Evolutionary conservation across 179 eudicot genomes (phyloP), one percentile per base, ranked within the genome.

Genomic region (Vitellaria paradoxa): DNA sequence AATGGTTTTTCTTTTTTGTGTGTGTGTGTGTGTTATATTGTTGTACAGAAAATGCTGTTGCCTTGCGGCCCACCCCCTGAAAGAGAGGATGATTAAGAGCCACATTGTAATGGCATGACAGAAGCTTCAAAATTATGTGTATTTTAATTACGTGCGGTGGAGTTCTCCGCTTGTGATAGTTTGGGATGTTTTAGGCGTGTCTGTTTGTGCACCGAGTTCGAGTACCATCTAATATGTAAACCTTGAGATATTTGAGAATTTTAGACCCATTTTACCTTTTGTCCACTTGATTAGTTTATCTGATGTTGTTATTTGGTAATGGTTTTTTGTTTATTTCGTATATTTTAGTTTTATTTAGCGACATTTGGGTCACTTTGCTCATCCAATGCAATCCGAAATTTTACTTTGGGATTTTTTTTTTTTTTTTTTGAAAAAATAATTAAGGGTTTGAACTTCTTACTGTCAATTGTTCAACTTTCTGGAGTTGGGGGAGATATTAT

Each of bases 31-130:
- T 83, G 7, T 64, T 63, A 9, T 49, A 49, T 63, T 23, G 20
- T 50, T 75, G 14, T 86, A 81, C 87, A 86, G 89, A 86, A 84
- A 86, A 86, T 86, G 85, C 80, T 86, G 57, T 78, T 84, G 80
- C 87, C 89, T 0, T 86, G 89, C 50, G 89, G 87, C 23, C 83
- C 78, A 72, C 85, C 87, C 11, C 85, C 87, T 5, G 87, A 86
- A 80, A 86, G 87, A 82, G 87, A 86, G 26, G 89, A 86, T 8
- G 89, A 86, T 0, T 80, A 74, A 83, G 74, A 72, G 26, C 5
- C 14, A 13, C 20, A 4, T 56, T 72, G 50, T 26, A 73, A 37
- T 20, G 23, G 5, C 10, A 55, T 18, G 15, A 14, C 12, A 8
- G 47, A 50, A 20, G 12, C 84, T 45, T 24, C 45, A 56, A 42